Evolutionary conservation across 1,284 basidiomycete genomes (phyloP), one percentile per base, ranked within the genome.

Genomic region (Ganoderma boninense): DNA sequence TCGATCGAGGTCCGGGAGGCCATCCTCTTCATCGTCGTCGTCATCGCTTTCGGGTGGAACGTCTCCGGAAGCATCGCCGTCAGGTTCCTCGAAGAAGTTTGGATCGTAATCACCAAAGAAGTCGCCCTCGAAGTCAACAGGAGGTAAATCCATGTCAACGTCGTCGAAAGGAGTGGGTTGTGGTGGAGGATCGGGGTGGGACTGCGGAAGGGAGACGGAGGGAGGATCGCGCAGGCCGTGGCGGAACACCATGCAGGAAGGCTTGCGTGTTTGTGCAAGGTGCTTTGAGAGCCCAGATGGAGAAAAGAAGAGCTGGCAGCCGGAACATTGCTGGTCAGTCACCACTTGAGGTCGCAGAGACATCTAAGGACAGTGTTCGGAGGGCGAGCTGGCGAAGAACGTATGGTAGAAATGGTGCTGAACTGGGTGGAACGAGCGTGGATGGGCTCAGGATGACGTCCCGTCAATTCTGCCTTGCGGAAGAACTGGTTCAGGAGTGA

Each of bases 51-150:
- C 46, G 7, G n/a, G n/a, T n/a, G n/a, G n/a, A n/a, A n/a, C n/a
- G n/a, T n/a, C n/a, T n/a, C n/a, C n/a, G n/a, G n/a, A n/a, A n/a
- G n/a, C n/a, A n/a, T n/a, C n/a, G n/a, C n/a, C n/a, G n/a, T n/a
- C 23, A 26, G 10, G 8, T 1, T 4, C n/a, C 2, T 54, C 52
- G 23, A 54, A 54, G 26, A 26, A 49, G 1, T 38, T 18, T 1
- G 57, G 35, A 18, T 59, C 23, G 63, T 69, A 61, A 18, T 52
- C 56, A 4, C 67, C 67, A 32, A 54, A 69, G 59, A 40, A 65
- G 23, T 69, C 67, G 8, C 67, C 67, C 8, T 40, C 57, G 26
- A 69, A 69, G 14, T 32, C 10, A 1, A 40, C 8, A 38, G n/a
- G 38, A 23, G 44, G n/a, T 1, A 38, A 40, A 8, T 40, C 35